phyloP scores from a whole-genome alignment of 192 early-diverging fungal genomes.

The Phycomyces nitens region DNA sequence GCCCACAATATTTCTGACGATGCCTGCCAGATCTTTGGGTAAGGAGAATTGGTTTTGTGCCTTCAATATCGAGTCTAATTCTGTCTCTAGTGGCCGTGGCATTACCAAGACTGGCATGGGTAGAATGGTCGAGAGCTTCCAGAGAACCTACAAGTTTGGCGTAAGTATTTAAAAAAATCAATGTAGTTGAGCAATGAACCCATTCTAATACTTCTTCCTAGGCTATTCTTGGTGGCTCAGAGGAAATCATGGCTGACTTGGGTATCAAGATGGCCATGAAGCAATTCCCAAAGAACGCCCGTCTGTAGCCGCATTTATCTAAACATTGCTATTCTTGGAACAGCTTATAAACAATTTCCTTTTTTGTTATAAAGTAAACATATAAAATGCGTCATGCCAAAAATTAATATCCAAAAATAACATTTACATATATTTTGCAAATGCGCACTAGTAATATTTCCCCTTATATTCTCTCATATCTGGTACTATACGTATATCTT shows the following conservation, averaged over 20 bases:
- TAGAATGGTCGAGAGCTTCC: constrained; percentile 57
- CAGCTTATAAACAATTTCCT: too few relatives aligned
- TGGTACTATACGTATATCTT: too few relatives aligned
- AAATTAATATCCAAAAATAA: too few relatives aligned
- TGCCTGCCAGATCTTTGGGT: constrained; percentile 70
- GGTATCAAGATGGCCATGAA: constrained; percentile 60
- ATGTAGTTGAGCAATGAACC: not conserved
- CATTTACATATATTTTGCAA: too few relatives aligned
- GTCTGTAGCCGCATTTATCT: constrained; percentile 1
- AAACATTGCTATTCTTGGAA: not conserved
- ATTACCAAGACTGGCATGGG: constrained; percentile 75
- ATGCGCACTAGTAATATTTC: too few relatives aligned
- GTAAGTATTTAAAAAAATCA: constrained; percentile 40
- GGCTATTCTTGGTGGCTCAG: constrained; percentile 45
- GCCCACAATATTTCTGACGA: constrained; percentile 61
- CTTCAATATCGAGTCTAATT: not conserved
- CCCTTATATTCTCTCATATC: too few relatives aligned
- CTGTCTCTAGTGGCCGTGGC: constrained; percentile 42
- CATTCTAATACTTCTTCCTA: constrained; percentile 12
- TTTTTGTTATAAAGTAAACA: too few relatives aligned
- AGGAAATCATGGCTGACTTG: constrained; percentile 59
- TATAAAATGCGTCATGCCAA: too few relatives aligned
- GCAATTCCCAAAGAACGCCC: constrained; percentile 17
- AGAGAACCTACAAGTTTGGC: constrained; percentile 61
- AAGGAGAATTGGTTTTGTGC: not conserved